Evolutionary conservation across 331 rosid species (phyloP).

Genomic region (Erythrophleum ivorense): DNA sequence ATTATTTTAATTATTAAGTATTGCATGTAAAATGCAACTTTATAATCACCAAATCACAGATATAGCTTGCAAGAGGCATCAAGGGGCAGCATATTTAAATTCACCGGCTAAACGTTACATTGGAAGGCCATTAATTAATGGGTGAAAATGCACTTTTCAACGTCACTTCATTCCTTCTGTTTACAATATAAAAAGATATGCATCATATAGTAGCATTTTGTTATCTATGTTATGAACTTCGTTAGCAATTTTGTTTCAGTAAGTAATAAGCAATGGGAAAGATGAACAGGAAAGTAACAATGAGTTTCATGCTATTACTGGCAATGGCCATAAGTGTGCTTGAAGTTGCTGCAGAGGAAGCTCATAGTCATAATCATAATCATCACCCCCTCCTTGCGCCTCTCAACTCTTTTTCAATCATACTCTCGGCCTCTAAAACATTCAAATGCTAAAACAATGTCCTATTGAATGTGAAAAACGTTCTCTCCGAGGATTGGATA

Average conservation of each 20-base stretch:
- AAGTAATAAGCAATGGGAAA: not conserved
- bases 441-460: not conserved
- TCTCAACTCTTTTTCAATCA: not conserved
- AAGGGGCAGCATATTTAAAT: not conserved
- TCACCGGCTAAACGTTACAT: not conserved
- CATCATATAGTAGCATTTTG: not conserved
- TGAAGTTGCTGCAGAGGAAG: not conserved
- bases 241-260: not conserved
- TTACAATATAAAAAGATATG: no score
- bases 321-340: no score
- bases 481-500: not conserved
- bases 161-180: not conserved
- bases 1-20: no score
- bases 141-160: not conserved
- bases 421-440: not conserved
- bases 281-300: not conserved
- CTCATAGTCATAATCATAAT: not conserved
- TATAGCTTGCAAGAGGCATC: not conserved
- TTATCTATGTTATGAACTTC: not conserved
- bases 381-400: not conserved
- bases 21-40: no score
- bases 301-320: not conserved
- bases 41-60: not conserved
- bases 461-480: not conserved
- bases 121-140: not conserved